A percentile compares a stretch with the other conserved stretches of the same genome.
phyloP scores from a whole-genome alignment of 306 rosid species.

The Citrullus amarus region DNA sequence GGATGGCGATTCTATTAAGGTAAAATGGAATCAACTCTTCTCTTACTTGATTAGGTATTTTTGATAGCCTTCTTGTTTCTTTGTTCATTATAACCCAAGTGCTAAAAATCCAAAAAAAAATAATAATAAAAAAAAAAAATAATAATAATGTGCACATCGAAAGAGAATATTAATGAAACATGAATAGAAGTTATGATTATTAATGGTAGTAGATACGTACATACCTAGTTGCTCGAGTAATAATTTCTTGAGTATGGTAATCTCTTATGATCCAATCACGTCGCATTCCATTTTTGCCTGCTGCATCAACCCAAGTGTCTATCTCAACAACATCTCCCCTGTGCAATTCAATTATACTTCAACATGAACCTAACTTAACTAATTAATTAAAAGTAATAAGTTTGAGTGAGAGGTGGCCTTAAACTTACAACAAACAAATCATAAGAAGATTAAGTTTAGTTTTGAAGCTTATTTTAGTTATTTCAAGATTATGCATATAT shows the following conservation, averaged over 20 bases:
- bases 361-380: too few species aligned
- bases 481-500: too few species aligned
- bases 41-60: slow-evolving; percentile 70
- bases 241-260: slow-evolving; percentile 49
- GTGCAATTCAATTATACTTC: background rate
- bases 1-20: slow-evolving; percentile 41
- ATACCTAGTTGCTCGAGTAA: slow-evolving; percentile 79
- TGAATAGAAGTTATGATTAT: background rate
- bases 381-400: too few species aligned
- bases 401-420: too few species aligned
- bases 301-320: slow-evolving; percentile 93
- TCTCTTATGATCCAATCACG: slow-evolving; percentile 91
- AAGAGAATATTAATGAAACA: too few species aligned
- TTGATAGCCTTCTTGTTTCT: slow-evolving; percentile 72
- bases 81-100: slow-evolving; percentile 93
- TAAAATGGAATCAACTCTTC: slow-evolving; percentile 66
- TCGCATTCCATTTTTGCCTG: slow-evolving; percentile 90
- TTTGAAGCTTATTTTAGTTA: too few species aligned
- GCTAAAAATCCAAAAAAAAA: slow-evolving; percentile 16
- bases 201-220: too few species aligned
- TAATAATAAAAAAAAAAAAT: too few species aligned
- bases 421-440: too few species aligned
- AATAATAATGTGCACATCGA: too few species aligned
- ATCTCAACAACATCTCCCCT: slow-evolving; percentile 93
- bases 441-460: too few species aligned